Evolutionary conservation across 768 basidiomycete genomes (phyloP).

Genomic region (Daedaleopsis sinensis): DNA sequence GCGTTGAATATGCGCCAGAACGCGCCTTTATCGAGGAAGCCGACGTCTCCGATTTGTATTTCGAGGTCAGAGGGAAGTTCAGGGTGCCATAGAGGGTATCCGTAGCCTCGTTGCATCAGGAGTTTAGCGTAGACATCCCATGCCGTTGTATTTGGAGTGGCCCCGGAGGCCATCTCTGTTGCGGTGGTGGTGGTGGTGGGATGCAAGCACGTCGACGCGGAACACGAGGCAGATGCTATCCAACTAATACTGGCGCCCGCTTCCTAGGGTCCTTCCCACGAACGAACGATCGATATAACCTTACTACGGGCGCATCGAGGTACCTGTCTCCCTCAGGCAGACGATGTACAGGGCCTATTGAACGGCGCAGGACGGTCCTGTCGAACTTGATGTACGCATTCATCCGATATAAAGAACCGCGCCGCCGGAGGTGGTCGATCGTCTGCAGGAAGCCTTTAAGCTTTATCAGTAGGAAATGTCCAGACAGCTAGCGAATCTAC

Average conservation of each 20-base stretch:
- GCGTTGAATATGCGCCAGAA: slow-evolving; percentile 30
- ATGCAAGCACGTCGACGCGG: neutral
- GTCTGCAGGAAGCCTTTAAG: too few relatives aligned
- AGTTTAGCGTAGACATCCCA: slow-evolving; percentile 19
- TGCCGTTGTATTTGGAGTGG: neutral
- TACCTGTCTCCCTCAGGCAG: too few relatives aligned
- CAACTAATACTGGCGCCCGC: neutral
- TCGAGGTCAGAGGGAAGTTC: slow-evolving; percentile 16
- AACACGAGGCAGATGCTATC: neutral
- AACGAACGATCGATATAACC: neutral
- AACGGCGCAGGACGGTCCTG: too few relatives aligned
- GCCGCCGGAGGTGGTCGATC: too few relatives aligned
- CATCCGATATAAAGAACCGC: too few relatives aligned
- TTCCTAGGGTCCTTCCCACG: too few relatives aligned
- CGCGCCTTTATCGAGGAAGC: slow-evolving; percentile 20
- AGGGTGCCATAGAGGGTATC: slow-evolving; percentile 26
- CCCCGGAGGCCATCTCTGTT: neutral
- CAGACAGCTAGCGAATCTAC: too few relatives aligned
- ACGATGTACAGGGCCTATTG: too few relatives aligned
- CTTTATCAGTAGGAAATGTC: too few relatives aligned
- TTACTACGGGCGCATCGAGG: too few relatives aligned
- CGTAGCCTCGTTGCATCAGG: slow-evolving; percentile 16
- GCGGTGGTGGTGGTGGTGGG: neutral
- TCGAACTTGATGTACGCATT: too few relatives aligned
- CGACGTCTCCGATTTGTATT: slow-evolving; percentile 27